phyloP scores from a whole-genome alignment of 1,139 yeast species.

The Protomyces arabidopsidicola region DNA sequence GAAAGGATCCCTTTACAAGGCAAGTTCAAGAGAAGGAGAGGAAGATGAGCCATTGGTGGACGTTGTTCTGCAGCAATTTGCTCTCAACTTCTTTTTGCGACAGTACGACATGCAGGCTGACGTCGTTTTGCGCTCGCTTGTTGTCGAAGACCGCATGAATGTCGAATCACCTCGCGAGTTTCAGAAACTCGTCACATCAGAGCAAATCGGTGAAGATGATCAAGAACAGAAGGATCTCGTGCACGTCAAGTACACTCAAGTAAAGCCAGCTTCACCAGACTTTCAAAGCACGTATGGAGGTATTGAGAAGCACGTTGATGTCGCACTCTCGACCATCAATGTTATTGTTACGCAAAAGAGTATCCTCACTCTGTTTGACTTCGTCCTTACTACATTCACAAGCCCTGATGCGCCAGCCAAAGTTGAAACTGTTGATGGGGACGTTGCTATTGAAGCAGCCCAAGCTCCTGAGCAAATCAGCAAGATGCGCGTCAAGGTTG shows the following conservation, averaged over 20 bases:
- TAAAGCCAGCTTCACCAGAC: constrained; percentile 56
- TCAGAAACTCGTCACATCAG: constrained; percentile 66
- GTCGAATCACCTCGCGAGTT: constrained; percentile 59
- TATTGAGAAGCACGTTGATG: constrained; percentile 73
- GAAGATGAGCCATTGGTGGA: constrained; percentile 59
- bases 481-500: constrained; percentile 63
- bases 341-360: constrained; percentile 75
- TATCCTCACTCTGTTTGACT: constrained; percentile 71
- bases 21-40: constrained; percentile 48
- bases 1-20: constrained; percentile 52
- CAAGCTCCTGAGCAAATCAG: constrained; percentile 26
- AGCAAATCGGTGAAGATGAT: constrained; percentile 44
- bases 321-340: constrained; percentile 74
- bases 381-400: constrained; percentile 78
- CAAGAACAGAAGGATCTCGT: constrained; percentile 50
- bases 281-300: constrained; percentile 47
- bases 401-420: constrained; percentile 36
- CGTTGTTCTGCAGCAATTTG: constrained; percentile 61
- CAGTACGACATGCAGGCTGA: constrained; percentile 61
- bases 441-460: constrained; percentile 50
- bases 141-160: constrained; percentile 71
- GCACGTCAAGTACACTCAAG: constrained; percentile 55
- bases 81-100: constrained; percentile 57
- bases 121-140: constrained; percentile 58
- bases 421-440: constrained; percentile 1